Percentiles rank a stretch among this genome's conserved stretches.
phyloP scores from a whole-genome alignment of 2,329 filamentous ascomycete species.

The Cercospora janseana region DNA sequence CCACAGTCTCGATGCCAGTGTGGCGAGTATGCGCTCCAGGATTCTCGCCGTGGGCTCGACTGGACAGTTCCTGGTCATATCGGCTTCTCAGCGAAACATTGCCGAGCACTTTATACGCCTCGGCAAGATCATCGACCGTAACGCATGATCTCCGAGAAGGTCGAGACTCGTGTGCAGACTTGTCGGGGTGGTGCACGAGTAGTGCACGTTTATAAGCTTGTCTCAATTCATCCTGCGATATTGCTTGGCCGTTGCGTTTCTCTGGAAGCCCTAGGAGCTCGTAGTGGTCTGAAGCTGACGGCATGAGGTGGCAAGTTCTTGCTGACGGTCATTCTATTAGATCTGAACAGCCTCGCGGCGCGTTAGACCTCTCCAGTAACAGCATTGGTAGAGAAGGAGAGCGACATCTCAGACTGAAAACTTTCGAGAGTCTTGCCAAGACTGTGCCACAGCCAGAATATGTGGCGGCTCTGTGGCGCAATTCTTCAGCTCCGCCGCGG shows the following conservation, averaged over 20 bases:
- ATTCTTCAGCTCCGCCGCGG: neutral
- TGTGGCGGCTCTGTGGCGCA: no score
- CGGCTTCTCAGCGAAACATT: slow-evolving; percentile 45
- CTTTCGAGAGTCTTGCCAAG: no score
- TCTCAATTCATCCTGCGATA: slow-evolving; percentile 45
- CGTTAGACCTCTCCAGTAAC: no score
- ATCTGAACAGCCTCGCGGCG: no score
- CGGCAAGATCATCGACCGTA: slow-evolving; percentile 58
- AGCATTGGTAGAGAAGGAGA: no score
- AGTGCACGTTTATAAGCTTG: slow-evolving; percentile 58
- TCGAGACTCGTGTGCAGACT: slow-evolving; percentile 30
- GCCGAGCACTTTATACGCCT: slow-evolving; percentile 57
- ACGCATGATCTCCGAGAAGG: slow-evolving; percentile 23
- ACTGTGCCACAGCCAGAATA: no score
- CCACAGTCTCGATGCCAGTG: slow-evolving; percentile 56
- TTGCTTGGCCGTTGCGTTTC: slow-evolving; percentile 23
- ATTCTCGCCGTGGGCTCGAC: slow-evolving; percentile 21
- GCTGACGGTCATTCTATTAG: no score
- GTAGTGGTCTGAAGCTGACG: slow-evolving; percentile 27
- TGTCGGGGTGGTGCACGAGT: slow-evolving; percentile 60
- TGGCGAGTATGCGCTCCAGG: slow-evolving; percentile 16
- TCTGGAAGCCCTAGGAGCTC: slow-evolving; percentile 31
- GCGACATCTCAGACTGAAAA: no score
- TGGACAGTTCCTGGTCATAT: slow-evolving; percentile 48
- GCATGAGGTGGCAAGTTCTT: neutral